A percentile compares a stretch with the other conserved stretches of the same genome.
phyloP scores from a whole-genome alignment of 768 basidiomycete genomes.

The Serendipita sp. region DNA sequence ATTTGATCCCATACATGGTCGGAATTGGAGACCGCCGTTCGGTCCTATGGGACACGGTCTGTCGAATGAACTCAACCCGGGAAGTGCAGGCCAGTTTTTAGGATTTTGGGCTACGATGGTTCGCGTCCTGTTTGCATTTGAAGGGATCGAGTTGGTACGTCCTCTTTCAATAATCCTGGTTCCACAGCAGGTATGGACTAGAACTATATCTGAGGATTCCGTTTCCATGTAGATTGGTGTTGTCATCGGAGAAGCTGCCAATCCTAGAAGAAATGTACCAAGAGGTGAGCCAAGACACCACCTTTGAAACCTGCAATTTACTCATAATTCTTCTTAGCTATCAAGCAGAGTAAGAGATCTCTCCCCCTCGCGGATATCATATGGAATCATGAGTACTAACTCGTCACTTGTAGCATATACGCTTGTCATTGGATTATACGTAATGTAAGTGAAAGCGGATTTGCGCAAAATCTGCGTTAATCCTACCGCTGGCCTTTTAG shows the following conservation, averaged over 20 bases:
- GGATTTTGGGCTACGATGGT: conserved; percentile 1
- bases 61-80: neutral
- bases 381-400: neutral
- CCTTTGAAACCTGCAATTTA: neutral
- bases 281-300: neutral
- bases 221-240: neutral
- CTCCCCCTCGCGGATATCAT: neutral
- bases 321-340: neutral
- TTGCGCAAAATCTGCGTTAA: neutral
- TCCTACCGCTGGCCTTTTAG: neutral
- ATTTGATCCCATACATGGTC: neutral
- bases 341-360: neutral
- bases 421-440: neutral
- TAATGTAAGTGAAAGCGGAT: neutral
- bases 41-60: neutral
- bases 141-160: neutral
- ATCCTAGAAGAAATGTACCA: neutral
- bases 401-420: neutral
- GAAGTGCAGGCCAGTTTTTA: neutral
- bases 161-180: neutral
- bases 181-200: neutral
- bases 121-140: neutral
- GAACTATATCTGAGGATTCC: no score
- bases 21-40: neutral
- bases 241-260: neutral